phyloP scores from a whole-genome alignment of 2,329 filamentous ascomycete species.

The Metarhizium brunneum region DNA sequence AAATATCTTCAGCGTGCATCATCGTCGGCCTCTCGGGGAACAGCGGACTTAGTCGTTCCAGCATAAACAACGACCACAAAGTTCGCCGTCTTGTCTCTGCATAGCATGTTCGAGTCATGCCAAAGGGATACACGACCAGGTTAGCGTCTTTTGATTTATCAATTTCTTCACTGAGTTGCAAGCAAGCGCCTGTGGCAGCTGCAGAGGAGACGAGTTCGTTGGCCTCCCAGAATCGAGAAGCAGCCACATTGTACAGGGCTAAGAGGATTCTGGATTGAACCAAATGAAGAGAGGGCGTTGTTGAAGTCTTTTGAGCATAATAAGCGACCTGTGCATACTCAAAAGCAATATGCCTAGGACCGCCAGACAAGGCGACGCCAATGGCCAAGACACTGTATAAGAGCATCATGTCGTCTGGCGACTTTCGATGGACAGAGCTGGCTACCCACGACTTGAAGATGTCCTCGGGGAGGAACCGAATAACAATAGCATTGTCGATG shows the following conservation, averaged over 20 bases:
- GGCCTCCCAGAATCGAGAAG: constrained; percentile 47
- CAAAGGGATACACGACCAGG: constrained; percentile 40
- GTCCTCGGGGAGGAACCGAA: constrained; percentile 32
- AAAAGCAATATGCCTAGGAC: constrained; percentile 25
- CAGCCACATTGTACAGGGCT: constrained; percentile 55
- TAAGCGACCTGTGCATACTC: constrained; percentile 43
- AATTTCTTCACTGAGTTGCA: constrained; percentile 56
- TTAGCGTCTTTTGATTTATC: constrained; percentile 33
- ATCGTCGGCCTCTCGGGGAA: constrained; percentile 43
- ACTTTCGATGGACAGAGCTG: constrained; percentile 25
- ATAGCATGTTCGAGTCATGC: constrained; percentile 46
- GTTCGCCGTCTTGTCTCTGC: constrained; percentile 61
- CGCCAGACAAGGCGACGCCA: constrained; percentile 29
- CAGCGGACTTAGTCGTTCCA: constrained; percentile 57
- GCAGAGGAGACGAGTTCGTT: constrained; percentile 57
- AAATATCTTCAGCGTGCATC: constrained; percentile 55
- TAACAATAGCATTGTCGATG: constrained; percentile 30
- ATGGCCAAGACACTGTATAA: constrained; percentile 34
- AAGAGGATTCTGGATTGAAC: constrained; percentile 60
- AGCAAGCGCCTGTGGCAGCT: constrained; percentile 46
- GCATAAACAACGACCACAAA: constrained; percentile 62
- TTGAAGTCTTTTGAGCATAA: constrained; percentile 35
- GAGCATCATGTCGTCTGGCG: constrained; percentile 35
- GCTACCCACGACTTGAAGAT: constrained; percentile 29
- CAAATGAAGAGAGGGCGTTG: constrained; percentile 41